Evolutionary conservation across 2,329 filamentous ascomycete species (phyloP).

Genomic region (Coniochaeta pulveracea): DNA sequence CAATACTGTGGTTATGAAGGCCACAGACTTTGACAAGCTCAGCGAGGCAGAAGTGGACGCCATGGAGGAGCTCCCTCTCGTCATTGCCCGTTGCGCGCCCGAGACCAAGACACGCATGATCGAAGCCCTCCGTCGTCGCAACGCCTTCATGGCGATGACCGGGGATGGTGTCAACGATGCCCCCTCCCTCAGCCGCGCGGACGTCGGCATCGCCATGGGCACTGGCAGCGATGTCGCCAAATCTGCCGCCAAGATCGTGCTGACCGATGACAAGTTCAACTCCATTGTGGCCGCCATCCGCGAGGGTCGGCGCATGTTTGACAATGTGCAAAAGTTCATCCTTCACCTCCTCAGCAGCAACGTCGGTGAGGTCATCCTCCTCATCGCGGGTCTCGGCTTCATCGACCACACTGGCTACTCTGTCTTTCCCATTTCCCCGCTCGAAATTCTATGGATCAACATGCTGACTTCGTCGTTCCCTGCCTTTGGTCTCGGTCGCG

Average conservation of each 20-base stretch:
- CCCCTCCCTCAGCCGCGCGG: constrained; percentile 66
- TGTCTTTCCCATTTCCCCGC: constrained; percentile 75
- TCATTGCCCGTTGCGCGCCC: constrained; percentile 75
- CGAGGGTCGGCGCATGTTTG: constrained; percentile 75
- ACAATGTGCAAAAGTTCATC: constrained; percentile 84
- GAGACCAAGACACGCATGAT: constrained; percentile 89
- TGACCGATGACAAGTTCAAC: constrained; percentile 83
- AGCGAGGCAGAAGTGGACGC: constrained; percentile 65
- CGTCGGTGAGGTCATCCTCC: constrained; percentile 70
- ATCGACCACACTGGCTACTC: constrained; percentile 61
- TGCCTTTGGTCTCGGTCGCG: constrained; percentile 78
- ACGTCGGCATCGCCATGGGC: constrained; percentile 89
- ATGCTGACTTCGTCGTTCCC: constrained; percentile 84
- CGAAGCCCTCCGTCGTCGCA: constrained; percentile 68
- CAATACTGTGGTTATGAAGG: constrained; percentile 62
- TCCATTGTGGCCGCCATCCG: constrained; percentile 75
- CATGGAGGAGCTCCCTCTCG: constrained; percentile 64
- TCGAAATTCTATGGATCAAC: constrained; percentile 90
- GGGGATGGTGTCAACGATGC: constrained; percentile 84
- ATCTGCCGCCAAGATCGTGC: constrained; percentile 68
- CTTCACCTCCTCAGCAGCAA: constrained; percentile 72
- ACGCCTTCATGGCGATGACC: constrained; percentile 74
- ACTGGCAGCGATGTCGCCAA: constrained; percentile 79
- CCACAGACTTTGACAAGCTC: constrained; percentile 68
- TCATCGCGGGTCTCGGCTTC: constrained; percentile 74